Base-by-base conservation (phyloP, 257 asterid species). In the Ilex asprella region DNA sequence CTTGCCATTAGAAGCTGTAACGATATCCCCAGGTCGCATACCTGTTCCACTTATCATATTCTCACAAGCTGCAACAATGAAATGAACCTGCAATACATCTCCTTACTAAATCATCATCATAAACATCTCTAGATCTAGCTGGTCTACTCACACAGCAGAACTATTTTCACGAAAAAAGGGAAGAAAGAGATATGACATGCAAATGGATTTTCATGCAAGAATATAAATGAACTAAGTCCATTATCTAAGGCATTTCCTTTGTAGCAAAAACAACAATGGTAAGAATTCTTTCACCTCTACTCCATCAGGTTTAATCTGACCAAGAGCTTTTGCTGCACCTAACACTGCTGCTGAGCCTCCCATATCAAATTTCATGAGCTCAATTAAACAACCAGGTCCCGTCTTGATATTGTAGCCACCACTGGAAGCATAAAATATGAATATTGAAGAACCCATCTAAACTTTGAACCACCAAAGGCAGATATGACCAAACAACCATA, bases 401-500 rank as follows among this genome's bases (percentile, higher is more conserved):
- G 99, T 85, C 82, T 93, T 93, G 76, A 93, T 93, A 70, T 93
- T 93, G 87, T 93, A 93, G 81, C 99, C 99, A 52, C 97, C 99
- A 69, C 99, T 93, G 86, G 30, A 46, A 68, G 57, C 30, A 59
- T 31, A 59, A 49, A 62, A 39, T 29, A 50, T 35, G 44, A 54
- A 35, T 27, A 56, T 2, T 39, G 12, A 8, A 15, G 41, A 8
- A 8, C 27, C 27, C 50, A 44, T 44, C 11, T 44, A 44, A 44
- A 44, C 50, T 7, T 7, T 7, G 9, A 44, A 12, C 50, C 50
- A 44, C 1, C 50, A 44, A 44, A 12, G 50, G 27, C 27, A 21
- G 27, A 21, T n/a, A n/a, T n/a, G 27, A 21, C 27, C 27, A 21
- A 21, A 21, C 27, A 21, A 21, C 27, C 27, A 21, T 21, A 21